Evolutionary conservation across 768 basidiomycete species (phyloP), one percentile per base, ranked within the genome.

Genomic region (Mycena belliarum): DNA sequence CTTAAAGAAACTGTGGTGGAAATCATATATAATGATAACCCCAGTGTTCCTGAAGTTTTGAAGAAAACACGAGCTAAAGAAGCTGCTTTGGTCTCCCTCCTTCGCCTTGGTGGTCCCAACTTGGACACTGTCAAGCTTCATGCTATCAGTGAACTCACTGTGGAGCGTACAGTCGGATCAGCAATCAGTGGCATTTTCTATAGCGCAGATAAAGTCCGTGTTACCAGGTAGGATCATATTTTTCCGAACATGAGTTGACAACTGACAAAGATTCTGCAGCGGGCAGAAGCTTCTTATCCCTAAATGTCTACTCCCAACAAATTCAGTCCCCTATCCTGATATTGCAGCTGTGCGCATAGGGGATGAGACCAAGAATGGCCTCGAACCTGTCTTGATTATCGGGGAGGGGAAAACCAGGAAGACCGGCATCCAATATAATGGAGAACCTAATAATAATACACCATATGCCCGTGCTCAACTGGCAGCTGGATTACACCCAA

Each of bases 401-500:
- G 55, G 55, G 16, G 55, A 56, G 24, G 40, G 40, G 16, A 49
- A 56, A 43, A 41, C 35, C 18, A 45, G 37, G 18, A 20, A 15
- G 26, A 28, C 32, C 28, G 42, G 55, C 16, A 18, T 41, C 37
- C 16, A 26, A 6, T 23, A 40, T 26, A 25, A 41, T 29, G 7
- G 2, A n/a, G 44, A 28, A n/a, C 37, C 7, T 5, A 41, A 50
- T 12, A 4, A 20, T 2, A 37, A 50, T 4, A 25, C n/a, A 1
- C 33, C 21, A 50, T 32, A 8, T 15, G 28, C 55, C 7, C 55
- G 49, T 3, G 55, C 43, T n/a, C 49, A 57, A 29, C 50, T 57
- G 48, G 55, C 55, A 6, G 55, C 55, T 20, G 48, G 49, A 10
- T 48, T 57, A 3, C 55, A 57, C 16, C 37, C 48, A 16, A 57